A percentile compares a stretch with the other conserved stretches of the same genome.
phyloP scores from a whole-genome alignment of 2,329 filamentous ascomycete genomes.

The Xylaria sp. region DNA sequence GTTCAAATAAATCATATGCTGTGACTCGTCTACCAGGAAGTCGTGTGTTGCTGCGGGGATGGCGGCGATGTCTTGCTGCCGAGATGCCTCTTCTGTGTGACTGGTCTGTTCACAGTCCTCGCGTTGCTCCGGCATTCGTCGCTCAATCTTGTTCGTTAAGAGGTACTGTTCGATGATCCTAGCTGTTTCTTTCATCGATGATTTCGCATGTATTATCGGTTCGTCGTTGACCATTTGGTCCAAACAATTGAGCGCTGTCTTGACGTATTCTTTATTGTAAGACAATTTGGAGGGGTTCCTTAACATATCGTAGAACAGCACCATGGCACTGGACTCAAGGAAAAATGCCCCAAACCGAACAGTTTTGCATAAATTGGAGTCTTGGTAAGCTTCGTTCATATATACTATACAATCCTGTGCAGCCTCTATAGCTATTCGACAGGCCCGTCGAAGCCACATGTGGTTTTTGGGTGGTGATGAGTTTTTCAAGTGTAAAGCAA shows the following conservation, averaged over 20 bases:
- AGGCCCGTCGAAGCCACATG: conserved; percentile 28
- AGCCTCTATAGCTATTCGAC: conserved; percentile 25
- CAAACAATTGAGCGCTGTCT: conserved; percentile 18
- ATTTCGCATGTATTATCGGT: conserved; percentile 16
- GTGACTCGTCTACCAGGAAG: conserved; percentile 24
- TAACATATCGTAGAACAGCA: conserved; percentile 24
- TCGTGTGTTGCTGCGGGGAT: conserved; percentile 17
- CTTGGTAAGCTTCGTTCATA: conserved; percentile 23
- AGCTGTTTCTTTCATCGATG: conserved; percentile 14
- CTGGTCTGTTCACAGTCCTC: not conserved
- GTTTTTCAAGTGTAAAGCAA: conserved; percentile 21
- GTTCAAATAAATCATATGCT: conserved; percentile 28
- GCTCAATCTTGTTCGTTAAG: conserved; percentile 3
- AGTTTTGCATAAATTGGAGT: conserved; percentile 14
- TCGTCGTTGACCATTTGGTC: conserved; percentile 29
- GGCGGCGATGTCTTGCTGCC: not conserved
- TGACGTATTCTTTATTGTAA: conserved; percentile 26
- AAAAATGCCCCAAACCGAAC: conserved; percentile 26
- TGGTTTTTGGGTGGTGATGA: not conserved
- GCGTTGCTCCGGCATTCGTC: not conserved
- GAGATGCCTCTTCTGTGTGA: not conserved
- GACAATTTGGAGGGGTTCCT: conserved; percentile 28
- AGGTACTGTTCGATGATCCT: conserved; percentile 21
- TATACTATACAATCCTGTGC: conserved; percentile 27
- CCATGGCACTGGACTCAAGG: conserved; percentile 22